Evolutionary conservation across 2,329 filamentous ascomycete genomes (phyloP).

Genomic region (Boeremia exigua): DNA sequence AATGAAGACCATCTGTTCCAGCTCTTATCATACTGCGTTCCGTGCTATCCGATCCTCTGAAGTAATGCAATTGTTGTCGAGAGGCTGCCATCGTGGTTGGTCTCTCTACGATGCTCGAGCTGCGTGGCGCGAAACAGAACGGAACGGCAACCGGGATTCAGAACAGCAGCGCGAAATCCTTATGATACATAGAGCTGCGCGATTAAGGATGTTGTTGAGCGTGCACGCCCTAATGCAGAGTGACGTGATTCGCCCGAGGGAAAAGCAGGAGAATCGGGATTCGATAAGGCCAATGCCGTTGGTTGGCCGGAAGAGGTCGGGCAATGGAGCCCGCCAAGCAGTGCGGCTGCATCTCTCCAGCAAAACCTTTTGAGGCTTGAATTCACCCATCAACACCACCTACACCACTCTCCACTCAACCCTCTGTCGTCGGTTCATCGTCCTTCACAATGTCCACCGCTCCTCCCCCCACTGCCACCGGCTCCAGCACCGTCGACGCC

Average conservation of each 20-base stretch:
- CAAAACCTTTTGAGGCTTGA: conserved; percentile 12
- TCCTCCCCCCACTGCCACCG: conserved; percentile 56
- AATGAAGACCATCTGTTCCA: background rate
- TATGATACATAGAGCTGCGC: background rate
- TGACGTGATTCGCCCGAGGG: conserved; percentile 14
- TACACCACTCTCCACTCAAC: conserved; percentile 36
- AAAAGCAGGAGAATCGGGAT: conserved; percentile 11
- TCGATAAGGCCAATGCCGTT: conserved; percentile 13
- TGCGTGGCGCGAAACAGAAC: background rate
- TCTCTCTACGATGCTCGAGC: conserved; percentile 3
- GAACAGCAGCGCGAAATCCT: background rate
- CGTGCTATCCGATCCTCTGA: background rate
- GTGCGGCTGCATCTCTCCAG: conserved; percentile 25
- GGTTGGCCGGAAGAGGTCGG: conserved; percentile 10
- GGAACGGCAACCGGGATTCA: background rate
- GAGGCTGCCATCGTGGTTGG: conserved; percentile 1
- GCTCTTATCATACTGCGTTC: background rate
- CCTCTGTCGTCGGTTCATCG: conserved; percentile 23
- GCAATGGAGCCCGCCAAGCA: conserved; percentile 12
- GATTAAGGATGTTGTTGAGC: conserved; percentile 18
- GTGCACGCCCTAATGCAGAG: conserved; percentile 13
- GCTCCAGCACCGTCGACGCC: conserved; percentile 61
- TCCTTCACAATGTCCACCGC: conserved; percentile 36
- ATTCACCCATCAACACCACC: conserved; percentile 21
- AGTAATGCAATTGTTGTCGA: background rate